Percentiles rank a stretch among this genome's conserved stretches.
Evolutionary conservation across 805 yeast species (phyloP).

Genomic region (Candida coleopterorum): DNA sequence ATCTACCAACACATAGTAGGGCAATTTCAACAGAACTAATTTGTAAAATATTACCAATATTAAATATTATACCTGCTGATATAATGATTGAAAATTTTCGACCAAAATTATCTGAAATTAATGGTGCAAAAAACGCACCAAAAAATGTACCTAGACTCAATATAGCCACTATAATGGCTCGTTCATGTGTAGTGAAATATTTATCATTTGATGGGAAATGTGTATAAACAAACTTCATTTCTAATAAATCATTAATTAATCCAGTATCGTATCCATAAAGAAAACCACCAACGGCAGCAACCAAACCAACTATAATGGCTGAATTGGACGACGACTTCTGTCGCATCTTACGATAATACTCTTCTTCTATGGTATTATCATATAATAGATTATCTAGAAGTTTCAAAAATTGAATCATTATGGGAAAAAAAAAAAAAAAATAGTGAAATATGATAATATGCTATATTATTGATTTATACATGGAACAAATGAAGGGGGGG

Average conservation of each 20-base stretch:
- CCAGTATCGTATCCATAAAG: constrained; percentile 91
- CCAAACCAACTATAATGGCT: constrained; percentile 69
- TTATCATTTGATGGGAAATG: constrained; percentile 48
- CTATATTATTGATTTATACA: background rate
- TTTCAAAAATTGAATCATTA: background rate
- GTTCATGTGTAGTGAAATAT: constrained; percentile 55
- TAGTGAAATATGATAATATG: too few species aligned
- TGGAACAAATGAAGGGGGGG: too few species aligned
- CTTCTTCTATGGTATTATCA: constrained; percentile 33
- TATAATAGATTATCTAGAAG: constrained; percentile 23
- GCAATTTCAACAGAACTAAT: constrained; percentile 46
- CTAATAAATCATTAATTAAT: constrained; percentile 69
- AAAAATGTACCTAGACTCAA: constrained; percentile 75
- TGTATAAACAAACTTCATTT: constrained; percentile 62
- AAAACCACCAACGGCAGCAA: constrained; percentile 90
- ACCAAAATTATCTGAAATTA: constrained; percentile 66
- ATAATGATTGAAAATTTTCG: constrained; percentile 62
- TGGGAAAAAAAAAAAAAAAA: too few species aligned
- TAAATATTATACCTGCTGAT: constrained; percentile 59
- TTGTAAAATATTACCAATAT: constrained; percentile 69
- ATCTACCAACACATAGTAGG: constrained; percentile 66
- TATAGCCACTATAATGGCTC: constrained; percentile 72
- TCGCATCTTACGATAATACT: constrained; percentile 32
- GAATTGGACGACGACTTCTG: constrained; percentile 50
- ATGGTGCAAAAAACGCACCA: constrained; percentile 62